Evolutionary conservation across 345 rosid species (phyloP), one percentile per base, ranked within the genome.

Genomic region (Eucalyptus sp.): DNA sequence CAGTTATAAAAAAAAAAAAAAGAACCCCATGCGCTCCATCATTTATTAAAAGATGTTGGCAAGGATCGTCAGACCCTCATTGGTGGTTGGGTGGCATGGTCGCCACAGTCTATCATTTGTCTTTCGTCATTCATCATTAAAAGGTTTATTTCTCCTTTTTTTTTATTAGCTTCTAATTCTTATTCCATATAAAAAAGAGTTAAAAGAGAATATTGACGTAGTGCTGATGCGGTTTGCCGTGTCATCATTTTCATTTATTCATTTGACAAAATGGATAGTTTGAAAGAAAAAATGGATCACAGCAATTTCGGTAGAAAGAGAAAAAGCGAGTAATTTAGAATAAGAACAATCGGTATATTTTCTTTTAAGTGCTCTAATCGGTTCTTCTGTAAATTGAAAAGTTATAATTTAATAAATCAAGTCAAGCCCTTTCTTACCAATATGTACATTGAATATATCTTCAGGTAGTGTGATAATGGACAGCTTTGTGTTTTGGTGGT

Each of bases 201-300:
- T 0, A 12, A 1, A 18, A 71, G 13, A 33, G 27, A 6, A 2
- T 33, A 71, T 18, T 3, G 13, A 37, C 0, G 14, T 10, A 5
- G 13, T 10, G 13, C 14, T 20, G 27, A 71, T 4, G 13, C 3
- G 46, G 20, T 71, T 71, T 37, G 25, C 25, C 10, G 20, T 5
- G 6, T 17, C 13, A 18, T 71, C 9, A 71, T 3, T 0, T 37
- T 71, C 24, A 76, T 76, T 37, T 10, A 10, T 3, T 76, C 15
- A 37, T 37, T 9, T 20, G 2, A 10, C 83, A 20, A 37, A 37
- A 37, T 22, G 27, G 1, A 13, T 41, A 6, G 43, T 71, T 68
- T 0, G 37, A 64, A 37, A 33, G 14, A 20, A 18, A 71, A 33
- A 68, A 17, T 7, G 62, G 62, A 56, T 0, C 2, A 13, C 13